Evolutionary conservation across 129 eudicot genomes (phyloP), one percentile per base, ranked within the genome.

Genomic region (Flaveria bidentis): DNA sequence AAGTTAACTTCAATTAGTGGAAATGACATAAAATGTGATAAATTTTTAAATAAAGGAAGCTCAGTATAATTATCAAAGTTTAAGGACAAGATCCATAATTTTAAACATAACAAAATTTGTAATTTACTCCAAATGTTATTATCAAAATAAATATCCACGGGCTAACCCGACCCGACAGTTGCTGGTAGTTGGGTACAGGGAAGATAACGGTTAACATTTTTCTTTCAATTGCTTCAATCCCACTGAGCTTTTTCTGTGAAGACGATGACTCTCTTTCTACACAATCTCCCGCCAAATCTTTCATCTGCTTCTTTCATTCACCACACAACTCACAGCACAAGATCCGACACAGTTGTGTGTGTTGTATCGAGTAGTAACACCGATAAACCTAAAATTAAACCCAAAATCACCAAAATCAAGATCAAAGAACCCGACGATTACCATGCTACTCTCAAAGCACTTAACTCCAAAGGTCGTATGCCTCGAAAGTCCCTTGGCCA

Each of bases 401-500:
- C 90, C 65, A 68, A 75, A 82, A 71, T 75, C 17, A 77, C 75
- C 55, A 84, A 73, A 53, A 72, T 84, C 30, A 77, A 77, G 72
- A 80, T 63, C 51, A 79, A 78, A 83, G 87, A 85, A 80, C 80
- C 84, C 3, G 99, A 95, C 63, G 96, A 91, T 47, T 95, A 95
- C 76, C 94, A 89, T 67, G 79, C 96, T 52, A 95, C 97, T 36
- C 92, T 91, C 63, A 88, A 85, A 82, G 94, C 99, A 57, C 99
- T 95, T 80, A 95, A 95, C 64, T 91, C 96, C 82, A 89, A 83
- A 82, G 96, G 90, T 81, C 94, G 99, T 7, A 77, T 72, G 2
- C 99, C 99, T 10, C 84, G 97, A 28, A 95, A 95, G 84, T 84
- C 99, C 52, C 99, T 95, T 25, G 99, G 99, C 41, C 97, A 95